phyloP scores from a whole-genome alignment of 495 filamentous ascomycete genomes.

The Neurospora cerealis region DNA sequence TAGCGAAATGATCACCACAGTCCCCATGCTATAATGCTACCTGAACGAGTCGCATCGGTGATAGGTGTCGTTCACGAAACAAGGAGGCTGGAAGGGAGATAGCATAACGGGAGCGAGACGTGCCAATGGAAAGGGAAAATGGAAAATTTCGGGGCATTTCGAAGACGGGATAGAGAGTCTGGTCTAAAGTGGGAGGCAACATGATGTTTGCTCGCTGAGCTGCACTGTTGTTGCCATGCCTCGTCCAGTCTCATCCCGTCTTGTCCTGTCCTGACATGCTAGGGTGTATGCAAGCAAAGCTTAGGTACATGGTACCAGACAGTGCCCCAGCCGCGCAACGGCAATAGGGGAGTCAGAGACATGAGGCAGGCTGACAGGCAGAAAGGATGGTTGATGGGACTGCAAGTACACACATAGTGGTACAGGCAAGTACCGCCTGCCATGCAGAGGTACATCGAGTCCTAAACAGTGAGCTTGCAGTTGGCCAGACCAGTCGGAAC shows the following conservation, averaged over 20 bases:
- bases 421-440: conserved; percentile 22
- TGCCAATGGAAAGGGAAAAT: background rate
- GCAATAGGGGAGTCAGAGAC: background rate
- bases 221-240: background rate
- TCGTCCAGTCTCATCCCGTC: background rate
- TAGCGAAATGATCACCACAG: background rate
- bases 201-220: background rate
- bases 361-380: background rate
- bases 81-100: background rate
- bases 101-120: background rate
- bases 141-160: background rate
- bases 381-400: background rate
- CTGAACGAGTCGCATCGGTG: background rate
- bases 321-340: background rate
- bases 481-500: conserved; percentile 15
- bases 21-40: background rate
- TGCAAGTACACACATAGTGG: conserved; percentile 14
- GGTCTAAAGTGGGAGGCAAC: background rate
- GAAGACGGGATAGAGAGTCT: background rate
- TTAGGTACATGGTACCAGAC: background rate
- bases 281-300: background rate
- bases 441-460: conserved; percentile 21
- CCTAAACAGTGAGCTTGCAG: conserved; percentile 6
- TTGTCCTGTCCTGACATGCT: background rate
- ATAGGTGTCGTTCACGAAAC: background rate